Conservation (phyloP, 2,329 filamentous ascomycete genomes). For the Colletotrichum australisinense region DNA sequence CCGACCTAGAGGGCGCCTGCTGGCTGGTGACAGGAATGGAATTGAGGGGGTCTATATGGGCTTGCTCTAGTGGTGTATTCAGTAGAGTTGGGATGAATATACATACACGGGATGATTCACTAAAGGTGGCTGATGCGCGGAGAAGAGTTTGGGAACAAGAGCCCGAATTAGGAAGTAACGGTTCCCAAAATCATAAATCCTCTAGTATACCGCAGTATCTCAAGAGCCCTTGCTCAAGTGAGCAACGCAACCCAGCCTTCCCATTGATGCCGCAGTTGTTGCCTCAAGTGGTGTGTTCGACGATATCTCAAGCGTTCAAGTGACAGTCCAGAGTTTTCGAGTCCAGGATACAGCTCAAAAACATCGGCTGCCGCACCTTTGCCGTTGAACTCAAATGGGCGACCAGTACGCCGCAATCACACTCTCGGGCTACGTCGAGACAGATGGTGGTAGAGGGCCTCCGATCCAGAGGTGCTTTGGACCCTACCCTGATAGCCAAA, state of each 20-base stretch:
- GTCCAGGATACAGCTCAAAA: background rate
- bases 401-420: background rate
- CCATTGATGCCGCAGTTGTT: background rate
- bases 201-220: no score
- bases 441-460: background rate
- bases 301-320: background rate
- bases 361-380: background rate
- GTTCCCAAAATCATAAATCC: background rate
- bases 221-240: background rate
- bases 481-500: background rate
- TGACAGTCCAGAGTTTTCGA: background rate
- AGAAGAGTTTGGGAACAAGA: background rate
- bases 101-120: no score
- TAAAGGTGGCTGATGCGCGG: no score
- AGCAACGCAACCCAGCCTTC: background rate
- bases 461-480: background rate
- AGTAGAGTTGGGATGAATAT: no score
- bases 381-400: no score
- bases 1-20: no score
- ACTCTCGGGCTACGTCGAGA: background rate
- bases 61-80: no score
- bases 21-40: no score
- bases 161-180: background rate
- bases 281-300: background rate
- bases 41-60: no score